These are phyloP conservation scores for Candida silvatica DNA, from an alignment of 805 yeast species.

Conservation along the genomic window DNA sequence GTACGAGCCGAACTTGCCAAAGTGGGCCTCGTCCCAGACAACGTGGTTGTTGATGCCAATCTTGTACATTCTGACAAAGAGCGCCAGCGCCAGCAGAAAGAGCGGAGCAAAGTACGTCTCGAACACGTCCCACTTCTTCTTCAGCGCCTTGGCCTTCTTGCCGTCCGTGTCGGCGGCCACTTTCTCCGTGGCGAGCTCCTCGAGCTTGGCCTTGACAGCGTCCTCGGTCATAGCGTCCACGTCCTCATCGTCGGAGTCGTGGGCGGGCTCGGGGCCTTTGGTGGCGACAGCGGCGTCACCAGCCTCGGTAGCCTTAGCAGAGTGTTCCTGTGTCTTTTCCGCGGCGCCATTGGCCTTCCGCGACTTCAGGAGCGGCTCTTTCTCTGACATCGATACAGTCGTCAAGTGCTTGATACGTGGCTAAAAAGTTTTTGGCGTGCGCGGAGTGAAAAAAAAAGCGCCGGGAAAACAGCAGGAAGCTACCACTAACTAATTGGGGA, in stretches of 20 bases:
- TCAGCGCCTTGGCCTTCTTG: slow-evolving; percentile 8
- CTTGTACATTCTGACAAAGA: slow-evolving; percentile 65
- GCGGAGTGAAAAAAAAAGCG: too few relatives aligned
- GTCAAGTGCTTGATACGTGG: too few relatives aligned
- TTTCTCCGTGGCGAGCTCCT: slow-evolving; percentile 19
- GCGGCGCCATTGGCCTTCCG: too few relatives aligned
- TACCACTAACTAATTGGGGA: too few relatives aligned
- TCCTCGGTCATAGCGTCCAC: slow-evolving; percentile 14
- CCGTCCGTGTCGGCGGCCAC: slow-evolving; percentile 8
- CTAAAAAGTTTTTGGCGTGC: too few relatives aligned
- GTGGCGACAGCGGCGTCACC: too few relatives aligned
- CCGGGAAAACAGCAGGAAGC: too few relatives aligned
- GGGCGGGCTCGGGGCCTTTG: too few relatives aligned
- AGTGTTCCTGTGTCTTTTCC: too few relatives aligned
- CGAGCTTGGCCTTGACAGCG: slow-evolving; percentile 23
- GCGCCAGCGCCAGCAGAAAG: slow-evolving; percentile 58
- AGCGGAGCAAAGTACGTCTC: slow-evolving; percentile 42
- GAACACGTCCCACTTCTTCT: slow-evolving; percentile 10
- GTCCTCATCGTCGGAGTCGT: background rate
- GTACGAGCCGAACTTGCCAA: slow-evolving; percentile 80
- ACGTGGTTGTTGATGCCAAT: slow-evolving; percentile 69
- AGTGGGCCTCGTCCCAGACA: slow-evolving; percentile 98
- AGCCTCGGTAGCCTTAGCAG: too few relatives aligned
- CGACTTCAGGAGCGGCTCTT: too few relatives aligned
- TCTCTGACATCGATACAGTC: too few relatives aligned